Percentiles rank a stretch among this genome's conserved stretches.
Evolutionary conservation across 1,139 yeast species (phyloP).

Genomic region (Eremothecium cymbalariae): DNA sequence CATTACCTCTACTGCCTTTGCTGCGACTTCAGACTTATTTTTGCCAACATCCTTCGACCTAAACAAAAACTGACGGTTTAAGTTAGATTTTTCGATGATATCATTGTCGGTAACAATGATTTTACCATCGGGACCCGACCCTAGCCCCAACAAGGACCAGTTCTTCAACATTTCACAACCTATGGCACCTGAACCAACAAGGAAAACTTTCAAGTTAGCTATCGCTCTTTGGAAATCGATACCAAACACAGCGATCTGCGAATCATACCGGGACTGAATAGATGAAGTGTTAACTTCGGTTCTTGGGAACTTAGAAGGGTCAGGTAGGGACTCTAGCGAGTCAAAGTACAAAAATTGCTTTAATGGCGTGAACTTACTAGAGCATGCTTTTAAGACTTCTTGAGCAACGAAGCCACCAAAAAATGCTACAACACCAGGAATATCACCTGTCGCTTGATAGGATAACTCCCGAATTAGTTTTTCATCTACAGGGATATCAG

Average conservation of each 20-base stretch:
- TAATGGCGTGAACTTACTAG: constrained; percentile 88
- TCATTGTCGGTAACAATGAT: constrained; percentile 88
- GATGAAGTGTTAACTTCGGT: constrained; percentile 69
- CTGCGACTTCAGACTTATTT: constrained; percentile 86
- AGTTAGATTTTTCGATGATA: constrained; percentile 87
- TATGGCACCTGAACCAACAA: constrained; percentile 98
- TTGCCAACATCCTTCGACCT: constrained; percentile 91
- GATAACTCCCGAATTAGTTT: constrained; percentile 64
- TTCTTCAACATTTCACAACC: constrained; percentile 98
- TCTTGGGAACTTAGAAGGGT: constrained; percentile 48
- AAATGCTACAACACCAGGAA: constrained; percentile 84
- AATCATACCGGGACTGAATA: constrained; percentile 75
- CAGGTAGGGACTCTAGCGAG: constrained; percentile 83
- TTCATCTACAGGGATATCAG: constrained; percentile 48
- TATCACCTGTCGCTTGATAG: constrained; percentile 83
- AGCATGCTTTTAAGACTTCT: constrained; percentile 89
- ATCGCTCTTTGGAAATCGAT: constrained; percentile 61
- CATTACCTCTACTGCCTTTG: constrained; percentile 73
- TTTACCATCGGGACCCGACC: constrained; percentile 82
- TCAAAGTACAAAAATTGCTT: constrained; percentile 91
- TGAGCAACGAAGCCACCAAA: constrained; percentile 95
- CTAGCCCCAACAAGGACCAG: constrained; percentile 97
- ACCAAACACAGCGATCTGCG: constrained; percentile 92
- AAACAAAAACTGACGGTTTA: constrained; percentile 92
- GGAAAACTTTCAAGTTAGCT: constrained; percentile 71